A percentile compares a stretch with the other conserved stretches of the same genome.
Evolutionary conservation across 257 asterid genomes (phyloP).

Genomic region (Solanum bulbocastanum): DNA sequence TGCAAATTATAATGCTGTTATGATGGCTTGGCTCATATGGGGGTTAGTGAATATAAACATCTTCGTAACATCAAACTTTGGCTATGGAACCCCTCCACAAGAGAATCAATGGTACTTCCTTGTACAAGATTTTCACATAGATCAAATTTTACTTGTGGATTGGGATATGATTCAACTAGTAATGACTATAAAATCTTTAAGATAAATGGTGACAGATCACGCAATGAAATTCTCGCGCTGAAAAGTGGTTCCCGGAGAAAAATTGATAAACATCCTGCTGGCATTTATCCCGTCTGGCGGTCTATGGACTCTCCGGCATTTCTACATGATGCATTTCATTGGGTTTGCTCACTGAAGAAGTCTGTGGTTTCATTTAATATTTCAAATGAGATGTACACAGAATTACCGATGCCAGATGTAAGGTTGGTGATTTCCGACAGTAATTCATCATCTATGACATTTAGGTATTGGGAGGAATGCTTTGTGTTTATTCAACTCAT

Average conservation of each 20-base stretch:
- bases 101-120: neutral
- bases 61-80: neutral
- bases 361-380: neutral
- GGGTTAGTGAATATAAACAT: neutral
- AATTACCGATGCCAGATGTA: neutral
- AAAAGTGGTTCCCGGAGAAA: neutral
- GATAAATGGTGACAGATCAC: no score
- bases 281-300: neutral
- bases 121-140: neutral
- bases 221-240: neutral
- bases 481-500: neutral
- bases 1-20: neutral
- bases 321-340: neutral
- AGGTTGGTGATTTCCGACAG: neutral
- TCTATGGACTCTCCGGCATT: neutral
- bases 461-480: neutral
- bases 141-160: neutral
- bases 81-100: neutral
- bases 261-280: neutral
- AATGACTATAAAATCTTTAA: neutral
- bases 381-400: neutral
- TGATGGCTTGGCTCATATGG: neutral
- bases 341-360: neutral
- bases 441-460: neutral
- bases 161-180: neutral